Base-by-base conservation (phyloP, 345 rosid species). In the Theobroma cacao region DNA sequence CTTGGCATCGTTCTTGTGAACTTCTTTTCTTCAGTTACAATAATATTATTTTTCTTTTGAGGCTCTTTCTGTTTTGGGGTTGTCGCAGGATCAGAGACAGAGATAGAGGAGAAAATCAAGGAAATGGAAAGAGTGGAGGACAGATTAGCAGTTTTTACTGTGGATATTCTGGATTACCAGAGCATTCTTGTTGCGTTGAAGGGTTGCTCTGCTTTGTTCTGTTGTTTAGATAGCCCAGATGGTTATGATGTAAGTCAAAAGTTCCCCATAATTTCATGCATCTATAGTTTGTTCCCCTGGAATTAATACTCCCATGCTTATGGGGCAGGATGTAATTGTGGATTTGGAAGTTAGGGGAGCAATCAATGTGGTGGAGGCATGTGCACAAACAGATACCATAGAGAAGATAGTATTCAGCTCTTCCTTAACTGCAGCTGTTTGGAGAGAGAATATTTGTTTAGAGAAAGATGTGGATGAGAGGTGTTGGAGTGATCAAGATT, bases 271-370 rank as follows among this genome's bases (percentile, higher is more conserved):
- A 18, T 52, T 52, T 52, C 58, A 52, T 52, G 24, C 0, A 52
- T 52, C 10, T 52, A 55, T 14, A 3, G 12, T 26, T 36, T 65
- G 17, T 14, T 41, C 2, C 3, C 18, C n/a, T 69, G 38, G 24
- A 18, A 17, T 50, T 47, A 5, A 20, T 50, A 26, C 3, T 15
- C 7, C 11, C 38, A 17, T 65, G 33, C 17, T 50, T 3, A 18
- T 67, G 38, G 55, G 36, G 61, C 73, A 94, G 91, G 97, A 92
- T 47, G 67, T 78, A 11, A 82, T 75, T 76, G 90, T 79, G 75
- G 93, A 94, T 85, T 75, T 87, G 87, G 98, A 94, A 76, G 94
- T 88, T 14, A 89, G 96, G 82, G 97, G 94, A 82, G 96, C 91
- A 8, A 91, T 91, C 56, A 92, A 94, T 84, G 91, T 89, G 52